Base-by-base conservation (phyloP, 176 grass and related monocot genomes). In the Avena insularis region DNA sequence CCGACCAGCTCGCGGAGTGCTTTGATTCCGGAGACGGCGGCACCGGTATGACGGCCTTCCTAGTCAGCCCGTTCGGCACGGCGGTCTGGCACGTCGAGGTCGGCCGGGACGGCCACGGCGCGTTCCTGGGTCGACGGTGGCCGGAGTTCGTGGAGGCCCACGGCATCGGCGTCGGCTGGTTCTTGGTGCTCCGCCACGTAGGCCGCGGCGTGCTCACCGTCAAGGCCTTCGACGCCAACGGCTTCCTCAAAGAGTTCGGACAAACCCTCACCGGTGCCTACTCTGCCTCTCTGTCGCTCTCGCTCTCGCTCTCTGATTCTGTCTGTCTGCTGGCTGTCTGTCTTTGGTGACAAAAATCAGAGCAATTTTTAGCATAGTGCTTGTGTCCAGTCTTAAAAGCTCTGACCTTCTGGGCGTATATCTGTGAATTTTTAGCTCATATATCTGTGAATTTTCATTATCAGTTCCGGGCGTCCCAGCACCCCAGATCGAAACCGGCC, bases 111-210 rank as follows among this genome's bases (percentile, higher is more conserved):
- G 77, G 17, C 77, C 33, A 57, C 14, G 67, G 70, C 4, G 76
- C 88, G 10, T 89, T 85, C 58, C 54, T 89, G 17, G 88, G 82
- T 20, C 57, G 15, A 57, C 77, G 67, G 1, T 89, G 88, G 88
- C 27, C 88, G 3, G 88, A 85, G 66, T 89, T 75, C 77, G 51
- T 80, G 10, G 77, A 57, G 3, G 83, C 58, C 17, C 88, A 90
- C 77, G 83, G 77, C 15, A 7, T 90, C 36, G 15, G 35, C 69
- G 17, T 38, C 69, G 67, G 88, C 3, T 86, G 78, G 58, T 85
- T 90, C 69, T 17, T 90, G 4, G 54, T 86, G 77, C 69, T 85
- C 45, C 58, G 82, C 14, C 83, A 85, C 66, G 20, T 16, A 8
- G 82, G 87, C 20, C 57, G 78, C 33, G 78, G 57, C 17, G 0